phyloP scores from a whole-genome alignment of 208 protist species.

The Acanthamoeba royreba region DNA sequence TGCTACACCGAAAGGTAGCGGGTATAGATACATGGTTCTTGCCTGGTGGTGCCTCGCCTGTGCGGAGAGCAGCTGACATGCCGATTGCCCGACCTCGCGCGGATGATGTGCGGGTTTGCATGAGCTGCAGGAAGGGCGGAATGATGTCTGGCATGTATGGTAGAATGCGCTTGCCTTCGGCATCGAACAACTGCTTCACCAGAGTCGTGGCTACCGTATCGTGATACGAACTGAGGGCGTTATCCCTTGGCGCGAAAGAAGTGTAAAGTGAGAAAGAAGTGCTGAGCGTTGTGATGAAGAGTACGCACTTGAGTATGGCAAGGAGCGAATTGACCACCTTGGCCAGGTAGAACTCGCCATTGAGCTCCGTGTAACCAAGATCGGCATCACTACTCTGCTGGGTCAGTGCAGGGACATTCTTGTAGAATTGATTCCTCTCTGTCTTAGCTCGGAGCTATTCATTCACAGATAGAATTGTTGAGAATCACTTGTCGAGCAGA shows the following conservation, averaged over 20 bases:
- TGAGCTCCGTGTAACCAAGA: not conserved
- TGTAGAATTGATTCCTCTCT: not conserved
- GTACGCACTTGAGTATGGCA: constrained; percentile 74
- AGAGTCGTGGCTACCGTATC: constrained; percentile 80
- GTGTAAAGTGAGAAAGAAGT: not conserved
- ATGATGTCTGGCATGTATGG: constrained; percentile 86
- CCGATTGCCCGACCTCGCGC: not conserved
- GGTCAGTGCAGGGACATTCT: not conserved
- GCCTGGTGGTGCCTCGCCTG: too few relatives aligned
- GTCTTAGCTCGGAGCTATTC: not conserved
- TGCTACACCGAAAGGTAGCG: too few relatives aligned
- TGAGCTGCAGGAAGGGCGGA: constrained; percentile 81
- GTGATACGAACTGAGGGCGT: constrained; percentile 52
- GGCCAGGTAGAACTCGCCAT: constrained; percentile 85
- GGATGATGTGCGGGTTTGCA: not conserved
- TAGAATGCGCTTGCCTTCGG: constrained; percentile 81
- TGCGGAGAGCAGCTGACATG: too few relatives aligned
- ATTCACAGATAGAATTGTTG: not conserved
- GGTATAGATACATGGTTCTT: too few relatives aligned
- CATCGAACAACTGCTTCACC: constrained; percentile 85
- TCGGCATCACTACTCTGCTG: not conserved
- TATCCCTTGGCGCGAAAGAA: not conserved
- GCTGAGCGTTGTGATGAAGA: not conserved
- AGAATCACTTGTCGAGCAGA: not conserved
- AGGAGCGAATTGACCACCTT: constrained; percentile 85